Evolutionary conservation across 2,329 filamentous ascomycete genomes (phyloP).

Genomic region (Claviceps sorghi): DNA sequence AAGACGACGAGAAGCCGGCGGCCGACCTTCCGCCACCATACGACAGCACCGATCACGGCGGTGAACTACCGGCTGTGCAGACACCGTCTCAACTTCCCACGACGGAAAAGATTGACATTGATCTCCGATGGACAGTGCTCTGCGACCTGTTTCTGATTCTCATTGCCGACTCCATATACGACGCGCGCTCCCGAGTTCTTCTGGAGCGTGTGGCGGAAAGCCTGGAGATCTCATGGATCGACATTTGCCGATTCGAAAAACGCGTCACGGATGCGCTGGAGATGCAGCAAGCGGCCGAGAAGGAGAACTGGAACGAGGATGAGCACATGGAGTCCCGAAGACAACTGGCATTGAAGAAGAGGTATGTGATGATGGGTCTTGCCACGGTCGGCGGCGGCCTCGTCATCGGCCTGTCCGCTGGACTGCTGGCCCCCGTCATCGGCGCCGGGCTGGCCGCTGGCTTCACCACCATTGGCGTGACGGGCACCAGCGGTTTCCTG

Average conservation of each 20-base stretch:
- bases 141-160: conserved; percentile 91
- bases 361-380: conserved; percentile 90
- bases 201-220: conserved; percentile 70
- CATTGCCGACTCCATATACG: conserved; percentile 92
- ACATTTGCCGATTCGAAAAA: conserved; percentile 95
- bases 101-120: conserved; percentile 80
- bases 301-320: conserved; percentile 96
- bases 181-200: conserved; percentile 70
- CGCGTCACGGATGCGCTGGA: conserved; percentile 91
- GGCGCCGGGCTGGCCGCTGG: conserved; percentile 87
- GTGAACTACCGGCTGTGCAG: conserved; percentile 64
- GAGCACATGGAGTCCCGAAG: conserved; percentile 79
- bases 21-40: conserved; percentile 45
- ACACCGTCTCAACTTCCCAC: conserved; percentile 70
- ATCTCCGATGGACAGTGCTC: conserved; percentile 89
- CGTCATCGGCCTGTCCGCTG: conserved; percentile 89
- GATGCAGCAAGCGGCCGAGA: conserved; percentile 89
- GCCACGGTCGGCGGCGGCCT: conserved; percentile 90
- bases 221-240: conserved; percentile 73
- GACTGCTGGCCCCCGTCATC: conserved; percentile 81
- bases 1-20: conserved; percentile 32
- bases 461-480: conserved; percentile 86
- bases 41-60: conserved; percentile 48
- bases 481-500: conserved; percentile 76
- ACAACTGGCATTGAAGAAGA: conserved; percentile 65